A percentile compares a stretch with the other conserved stretches of the same genome.
Evolutionary conservation across 257 asterid genomes (phyloP).

Genomic region (Lithospermum erythrorhizon): DNA sequence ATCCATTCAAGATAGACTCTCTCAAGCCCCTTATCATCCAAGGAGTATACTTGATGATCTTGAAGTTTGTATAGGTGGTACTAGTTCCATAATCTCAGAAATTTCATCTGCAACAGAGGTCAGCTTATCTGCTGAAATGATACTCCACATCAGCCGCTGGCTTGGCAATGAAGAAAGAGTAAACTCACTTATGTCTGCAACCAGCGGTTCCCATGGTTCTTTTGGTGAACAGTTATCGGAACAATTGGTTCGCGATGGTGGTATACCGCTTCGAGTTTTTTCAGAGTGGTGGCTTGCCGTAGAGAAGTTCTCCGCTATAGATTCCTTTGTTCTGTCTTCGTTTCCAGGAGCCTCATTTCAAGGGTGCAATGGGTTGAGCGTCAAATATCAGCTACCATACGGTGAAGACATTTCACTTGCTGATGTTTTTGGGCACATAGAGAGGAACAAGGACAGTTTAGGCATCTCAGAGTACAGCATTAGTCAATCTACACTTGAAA

Average conservation of each 20-base stretch:
- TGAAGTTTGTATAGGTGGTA: constrained; percentile 78
- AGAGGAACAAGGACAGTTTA: constrained; percentile 61
- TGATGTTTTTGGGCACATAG: constrained; percentile 94
- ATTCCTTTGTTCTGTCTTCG: constrained; percentile 65
- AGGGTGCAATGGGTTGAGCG: constrained; percentile 87
- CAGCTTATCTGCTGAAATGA: constrained; percentile 64
- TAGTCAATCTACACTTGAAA: constrained; percentile 88
- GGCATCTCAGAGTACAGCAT: constrained; percentile 79
- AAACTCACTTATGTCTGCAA: constrained; percentile 31
- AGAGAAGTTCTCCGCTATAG: constrained; percentile 71
- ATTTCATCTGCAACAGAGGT: constrained; percentile 53
- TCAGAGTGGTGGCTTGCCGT: constrained; percentile 99
- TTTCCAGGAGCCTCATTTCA: constrained; percentile 69
- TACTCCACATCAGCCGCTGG: constrained; percentile 57
- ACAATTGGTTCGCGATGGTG: constrained; percentile 92
- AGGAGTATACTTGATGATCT: constrained; percentile 63
- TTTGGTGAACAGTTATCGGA: constrained; percentile 74
- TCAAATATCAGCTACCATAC: constrained; percentile 71
- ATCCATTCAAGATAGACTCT: constrained; percentile 58
- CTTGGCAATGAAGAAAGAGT: constrained; percentile 80
- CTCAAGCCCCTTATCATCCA: constrained; percentile 40
- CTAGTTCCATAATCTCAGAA: constrained; percentile 37
- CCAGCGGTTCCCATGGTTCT: constrained; percentile 31
- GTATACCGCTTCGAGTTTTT: constrained; percentile 72
- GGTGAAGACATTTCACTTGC: constrained; percentile 75